A percentile compares a stretch with the other conserved stretches of the same genome.
Evolutionary conservation across 768 basidiomycete species (phyloP).

Genomic region (Boletus pseudopeckii): DNA sequence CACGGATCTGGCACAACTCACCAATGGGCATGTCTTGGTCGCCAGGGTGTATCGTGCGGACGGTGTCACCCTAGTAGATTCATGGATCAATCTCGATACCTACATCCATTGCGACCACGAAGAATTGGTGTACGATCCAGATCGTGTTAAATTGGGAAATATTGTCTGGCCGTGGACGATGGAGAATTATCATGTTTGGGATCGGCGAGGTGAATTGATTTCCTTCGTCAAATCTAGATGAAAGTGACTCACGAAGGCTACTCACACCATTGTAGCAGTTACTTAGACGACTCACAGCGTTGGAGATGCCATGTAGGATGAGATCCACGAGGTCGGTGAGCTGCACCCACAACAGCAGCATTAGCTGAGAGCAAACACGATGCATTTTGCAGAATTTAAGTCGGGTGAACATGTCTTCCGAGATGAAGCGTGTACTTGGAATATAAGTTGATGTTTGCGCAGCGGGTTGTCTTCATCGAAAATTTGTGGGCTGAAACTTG

Average conservation of each 20-base stretch:
- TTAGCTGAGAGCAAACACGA: too few relatives aligned
- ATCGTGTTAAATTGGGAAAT: not conserved
- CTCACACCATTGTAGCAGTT: too few relatives aligned
- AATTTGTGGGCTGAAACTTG: too few relatives aligned
- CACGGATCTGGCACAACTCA: not conserved
- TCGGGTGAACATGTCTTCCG: too few relatives aligned
- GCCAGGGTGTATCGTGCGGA: not conserved
- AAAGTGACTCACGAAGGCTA: not conserved
- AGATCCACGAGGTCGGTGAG: not conserved
- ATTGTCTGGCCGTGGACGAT: not conserved
- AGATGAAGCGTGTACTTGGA: too few relatives aligned
- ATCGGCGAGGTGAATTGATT: not conserved
- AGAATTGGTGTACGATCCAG: conserved; percentile 2
- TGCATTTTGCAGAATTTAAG: too few relatives aligned
- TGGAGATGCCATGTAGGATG: not conserved
- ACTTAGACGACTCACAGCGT: not conserved
- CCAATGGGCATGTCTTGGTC: not conserved
- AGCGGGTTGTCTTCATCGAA: too few relatives aligned
- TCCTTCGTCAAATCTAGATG: not conserved
- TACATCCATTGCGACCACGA: conserved; percentile 1
- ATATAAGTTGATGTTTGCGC: too few relatives aligned
- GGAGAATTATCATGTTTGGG: not conserved
- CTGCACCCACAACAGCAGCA: too few relatives aligned
- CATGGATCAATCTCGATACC: conserved; percentile 6
- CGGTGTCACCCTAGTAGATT: not conserved